Conservation (phyloP, 2,329 filamentous ascomycete genomes). For the Nemania diffusa region DNA sequence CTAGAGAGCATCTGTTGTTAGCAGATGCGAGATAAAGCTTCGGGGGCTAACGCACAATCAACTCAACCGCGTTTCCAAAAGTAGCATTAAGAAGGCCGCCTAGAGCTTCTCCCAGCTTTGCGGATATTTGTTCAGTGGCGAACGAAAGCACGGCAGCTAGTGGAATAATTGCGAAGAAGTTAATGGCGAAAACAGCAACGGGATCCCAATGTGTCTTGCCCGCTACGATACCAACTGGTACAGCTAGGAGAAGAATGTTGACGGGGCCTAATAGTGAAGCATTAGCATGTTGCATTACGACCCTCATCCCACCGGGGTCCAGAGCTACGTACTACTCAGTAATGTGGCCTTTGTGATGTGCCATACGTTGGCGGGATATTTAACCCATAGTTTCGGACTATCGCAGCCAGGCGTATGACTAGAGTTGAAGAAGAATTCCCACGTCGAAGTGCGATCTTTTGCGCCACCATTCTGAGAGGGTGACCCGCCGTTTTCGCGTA, state of each 20-base stretch:
- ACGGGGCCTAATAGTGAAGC: constrained; percentile 59
- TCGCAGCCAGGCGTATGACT: constrained; percentile 63
- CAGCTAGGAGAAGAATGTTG: constrained; percentile 78
- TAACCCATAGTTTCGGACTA: constrained; percentile 58
- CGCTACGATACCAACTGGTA: constrained; percentile 77
- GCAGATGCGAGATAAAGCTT: constrained; percentile 20
- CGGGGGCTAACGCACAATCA: constrained; percentile 67
- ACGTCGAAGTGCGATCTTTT: constrained; percentile 45
- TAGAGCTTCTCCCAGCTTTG: constrained; percentile 76
- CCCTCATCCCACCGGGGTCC: background rate
- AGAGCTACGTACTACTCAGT: constrained; percentile 63
- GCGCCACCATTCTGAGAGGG: constrained; percentile 37
- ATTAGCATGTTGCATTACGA: constrained; percentile 32
- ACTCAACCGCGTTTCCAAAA: constrained; percentile 82
- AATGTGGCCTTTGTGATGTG: constrained; percentile 68
- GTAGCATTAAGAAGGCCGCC: constrained; percentile 81
- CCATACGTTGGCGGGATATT: constrained; percentile 61
- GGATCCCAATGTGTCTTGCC: constrained; percentile 71
- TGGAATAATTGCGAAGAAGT: constrained; percentile 84
- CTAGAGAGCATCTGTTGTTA: constrained; percentile 55
- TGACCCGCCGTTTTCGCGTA: constrained; percentile 36
- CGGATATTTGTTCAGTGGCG: constrained; percentile 80
- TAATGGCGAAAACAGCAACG: constrained; percentile 76
- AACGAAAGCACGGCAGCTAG: constrained; percentile 79
- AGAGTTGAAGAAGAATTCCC: constrained; percentile 61